Percentiles rank a stretch among this genome's conserved stretches.
phyloP scores from a whole-genome alignment of 345 rosid species.

The Aquilaria yunnanensis region DNA sequence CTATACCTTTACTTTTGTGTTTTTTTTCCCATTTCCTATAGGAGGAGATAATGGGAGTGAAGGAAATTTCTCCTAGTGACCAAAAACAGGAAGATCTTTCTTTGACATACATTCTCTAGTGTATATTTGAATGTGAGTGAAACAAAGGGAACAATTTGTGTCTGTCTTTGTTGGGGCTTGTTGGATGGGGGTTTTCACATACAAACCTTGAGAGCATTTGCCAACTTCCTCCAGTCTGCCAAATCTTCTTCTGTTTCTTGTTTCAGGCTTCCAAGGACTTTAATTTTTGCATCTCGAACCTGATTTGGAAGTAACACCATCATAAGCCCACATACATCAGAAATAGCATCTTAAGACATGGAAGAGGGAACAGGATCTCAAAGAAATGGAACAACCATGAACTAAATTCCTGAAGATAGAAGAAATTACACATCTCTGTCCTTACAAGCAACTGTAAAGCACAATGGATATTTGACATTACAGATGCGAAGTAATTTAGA shows the following conservation, averaged over 20 bases:
- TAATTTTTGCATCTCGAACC: constrained; percentile 87
- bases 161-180: too few relatives aligned
- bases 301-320: constrained; percentile 26
- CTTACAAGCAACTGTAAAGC: neutral
- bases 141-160: too few relatives aligned
- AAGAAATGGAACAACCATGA: neutral
- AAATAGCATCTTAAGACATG: neutral
- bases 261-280: constrained; percentile 63
- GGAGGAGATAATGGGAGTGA: too few relatives aligned
- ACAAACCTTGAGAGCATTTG: constrained; percentile 59
- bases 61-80: too few relatives aligned
- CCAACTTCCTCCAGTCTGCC: constrained; percentile 71
- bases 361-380: neutral
- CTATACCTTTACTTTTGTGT: too few relatives aligned
- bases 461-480: neutral
- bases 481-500: neutral
- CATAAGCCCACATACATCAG: constrained; percentile 7
- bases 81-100: too few relatives aligned
- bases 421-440: neutral
- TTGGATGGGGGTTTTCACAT: neutral
- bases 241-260: constrained; percentile 72
- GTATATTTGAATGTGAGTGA: too few relatives aligned
- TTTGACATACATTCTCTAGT: too few relatives aligned
- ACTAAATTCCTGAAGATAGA: neutral
- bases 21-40: too few relatives aligned